Percentiles rank a stretch among this genome's conserved stretches.
Conservation (phyloP, 2,329 filamentous ascomycete species). For the Scedosporium dehoogii region DNA sequence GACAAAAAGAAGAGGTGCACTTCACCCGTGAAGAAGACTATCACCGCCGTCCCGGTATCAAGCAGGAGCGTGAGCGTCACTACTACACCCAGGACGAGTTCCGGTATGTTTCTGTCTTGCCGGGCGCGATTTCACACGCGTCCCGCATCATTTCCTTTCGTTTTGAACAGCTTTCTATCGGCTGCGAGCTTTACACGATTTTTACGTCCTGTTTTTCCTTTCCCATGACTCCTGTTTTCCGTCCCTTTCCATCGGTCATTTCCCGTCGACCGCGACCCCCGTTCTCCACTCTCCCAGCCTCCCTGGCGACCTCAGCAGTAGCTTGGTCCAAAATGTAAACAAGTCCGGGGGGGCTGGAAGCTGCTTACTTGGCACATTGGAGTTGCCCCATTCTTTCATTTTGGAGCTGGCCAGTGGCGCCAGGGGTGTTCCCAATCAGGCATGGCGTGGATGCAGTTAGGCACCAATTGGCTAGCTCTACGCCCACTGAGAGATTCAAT, state of each 20-base stretch:
- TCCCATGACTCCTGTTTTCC: conserved; percentile 1
- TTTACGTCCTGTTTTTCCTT: conserved; percentile 11
- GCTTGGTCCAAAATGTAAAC: neutral
- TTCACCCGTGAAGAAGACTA: conserved; percentile 71
- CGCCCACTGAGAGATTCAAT: neutral
- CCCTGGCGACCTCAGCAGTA: neutral
- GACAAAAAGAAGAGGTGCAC: conserved; percentile 72
- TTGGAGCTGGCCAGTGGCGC: conserved; percentile 6
- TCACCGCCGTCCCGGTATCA: conserved; percentile 61
- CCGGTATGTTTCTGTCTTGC: conserved; percentile 32
- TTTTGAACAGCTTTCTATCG: neutral
- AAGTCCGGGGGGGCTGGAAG: neutral
- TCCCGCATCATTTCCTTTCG: neutral
- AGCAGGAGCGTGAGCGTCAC: conserved; percentile 31
- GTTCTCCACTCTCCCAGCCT: neutral
- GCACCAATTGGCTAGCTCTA: conserved; percentile 7
- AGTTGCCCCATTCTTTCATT: neutral
- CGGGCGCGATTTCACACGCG: neutral
- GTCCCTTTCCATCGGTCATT: neutral
- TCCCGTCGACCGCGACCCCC: neutral
- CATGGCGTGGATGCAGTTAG: conserved; percentile 5
- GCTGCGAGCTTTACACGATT: conserved; percentile 1
- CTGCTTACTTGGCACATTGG: neutral
- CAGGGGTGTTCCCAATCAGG: conserved; percentile 5
- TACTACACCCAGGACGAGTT: conserved; percentile 36